These are phyloP conservation scores for Lophiostoma macrostomum DNA, from an alignment of 495 filamentous ascomycete genomes.

Conservation along the genomic window DNA sequence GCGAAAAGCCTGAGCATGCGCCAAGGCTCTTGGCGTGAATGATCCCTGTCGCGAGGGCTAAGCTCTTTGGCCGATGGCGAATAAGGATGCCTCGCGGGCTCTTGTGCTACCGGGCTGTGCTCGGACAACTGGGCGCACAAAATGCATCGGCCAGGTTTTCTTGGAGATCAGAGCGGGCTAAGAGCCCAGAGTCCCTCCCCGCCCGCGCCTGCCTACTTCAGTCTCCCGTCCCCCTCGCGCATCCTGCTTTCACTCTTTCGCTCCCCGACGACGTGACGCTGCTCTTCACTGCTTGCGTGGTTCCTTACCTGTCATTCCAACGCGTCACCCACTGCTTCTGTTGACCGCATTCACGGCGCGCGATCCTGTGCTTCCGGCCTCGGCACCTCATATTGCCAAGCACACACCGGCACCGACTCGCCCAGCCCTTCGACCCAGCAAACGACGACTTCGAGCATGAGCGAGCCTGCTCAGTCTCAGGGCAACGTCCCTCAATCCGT, in stretches of 20 bases:
- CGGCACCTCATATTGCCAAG: conserved; percentile 11
- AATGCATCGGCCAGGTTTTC: too few species aligned
- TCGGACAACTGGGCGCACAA: too few species aligned
- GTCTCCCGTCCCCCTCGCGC: conserved; percentile 7
- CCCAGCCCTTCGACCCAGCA: conserved; percentile 10
- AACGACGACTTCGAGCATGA: conserved; percentile 15
- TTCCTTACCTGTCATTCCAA: background rate
- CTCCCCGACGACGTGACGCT: background rate
- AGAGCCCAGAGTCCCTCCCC: conserved; percentile 16
- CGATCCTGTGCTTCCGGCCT: background rate
- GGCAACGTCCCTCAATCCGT: conserved; percentile 6
- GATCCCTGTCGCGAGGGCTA: conserved; percentile 5
- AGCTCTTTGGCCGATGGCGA: conserved; percentile 3
- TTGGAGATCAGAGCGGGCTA: background rate
- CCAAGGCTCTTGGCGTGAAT: background rate
- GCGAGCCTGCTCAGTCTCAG: conserved; percentile 10
- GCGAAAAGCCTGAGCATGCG: conserved; percentile 6
- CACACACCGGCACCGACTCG: background rate
- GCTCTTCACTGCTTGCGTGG: background rate
- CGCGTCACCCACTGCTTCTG: conserved; percentile 3
- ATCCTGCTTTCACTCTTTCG: background rate
- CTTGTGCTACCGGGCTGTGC: conserved; percentile 4
- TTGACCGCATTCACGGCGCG: background rate
- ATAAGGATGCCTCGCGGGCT: conserved; percentile 1
- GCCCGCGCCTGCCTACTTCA: conserved; percentile 13